phyloP scores from a whole-genome alignment of 305 asterid species.

The Rubia tinctorum region DNA sequence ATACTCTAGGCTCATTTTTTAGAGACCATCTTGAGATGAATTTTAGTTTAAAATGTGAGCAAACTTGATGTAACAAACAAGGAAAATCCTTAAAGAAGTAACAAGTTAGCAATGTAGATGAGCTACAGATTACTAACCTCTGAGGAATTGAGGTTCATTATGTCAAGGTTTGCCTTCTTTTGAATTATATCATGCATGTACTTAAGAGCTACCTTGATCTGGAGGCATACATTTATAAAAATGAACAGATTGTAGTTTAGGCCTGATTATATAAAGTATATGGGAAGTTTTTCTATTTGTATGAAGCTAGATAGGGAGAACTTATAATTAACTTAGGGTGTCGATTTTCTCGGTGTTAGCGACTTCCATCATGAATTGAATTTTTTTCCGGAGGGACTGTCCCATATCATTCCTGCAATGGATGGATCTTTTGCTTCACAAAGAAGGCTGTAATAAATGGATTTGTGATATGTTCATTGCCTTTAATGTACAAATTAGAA shows the following conservation, averaged over 20 bases:
- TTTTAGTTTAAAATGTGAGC: too few species aligned
- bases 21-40: too few species aligned
- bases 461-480: too few species aligned
- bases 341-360: slow-evolving; percentile 90
- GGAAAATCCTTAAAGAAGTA: slow-evolving; percentile 9
- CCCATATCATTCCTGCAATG: slow-evolving; percentile 97
- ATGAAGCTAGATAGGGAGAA: neutral
- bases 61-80: neutral
- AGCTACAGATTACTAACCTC: slow-evolving; percentile 48
- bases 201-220: slow-evolving; percentile 95
- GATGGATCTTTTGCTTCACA: slow-evolving; percentile 99
- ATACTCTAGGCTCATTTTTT: too few species aligned
- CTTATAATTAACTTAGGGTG: slow-evolving; percentile 91
- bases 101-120: slow-evolving; percentile 19
- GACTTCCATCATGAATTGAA: slow-evolving; percentile 97
- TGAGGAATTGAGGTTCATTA: slow-evolving; percentile 67
- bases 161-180: slow-evolving; percentile 94
- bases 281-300: too few species aligned
- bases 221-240: slow-evolving; percentile 16
- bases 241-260: slow-evolving; percentile 3
- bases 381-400: slow-evolving; percentile 94
- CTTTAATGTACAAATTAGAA: too few species aligned
- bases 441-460: slow-evolving; percentile 59
- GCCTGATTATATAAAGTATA: neutral
- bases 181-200: slow-evolving; percentile 91